phyloP scores from a whole-genome alignment of 1,284 basidiomycete genomes.

The Ustilago bromivora region DNA sequence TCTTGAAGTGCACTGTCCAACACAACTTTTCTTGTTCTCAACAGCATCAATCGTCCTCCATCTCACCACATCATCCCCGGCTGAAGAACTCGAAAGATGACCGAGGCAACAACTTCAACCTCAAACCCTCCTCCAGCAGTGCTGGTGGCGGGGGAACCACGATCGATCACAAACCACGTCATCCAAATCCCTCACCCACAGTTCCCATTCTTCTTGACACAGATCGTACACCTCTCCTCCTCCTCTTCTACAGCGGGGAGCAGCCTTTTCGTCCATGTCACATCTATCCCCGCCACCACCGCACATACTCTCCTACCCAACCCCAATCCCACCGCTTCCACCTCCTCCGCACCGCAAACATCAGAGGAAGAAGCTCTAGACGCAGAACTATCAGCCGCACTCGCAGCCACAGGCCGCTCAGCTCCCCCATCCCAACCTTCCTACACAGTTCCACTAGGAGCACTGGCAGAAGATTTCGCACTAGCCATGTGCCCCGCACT shows the following conservation, averaged over 20 bases:
- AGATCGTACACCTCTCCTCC: constrained; percentile 23
- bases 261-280: constrained; percentile 36
- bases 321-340: not conserved
- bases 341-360: not conserved
- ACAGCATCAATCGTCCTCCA: not conserved
- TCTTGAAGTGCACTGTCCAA: constrained; percentile 15
- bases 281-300: constrained; percentile 12
- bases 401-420: constrained; percentile 17
- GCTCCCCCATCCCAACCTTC: not conserved
- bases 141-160: not conserved
- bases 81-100: not conserved
- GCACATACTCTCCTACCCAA: constrained; percentile 12
- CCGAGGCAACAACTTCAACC: not conserved
- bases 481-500: constrained; percentile 36
- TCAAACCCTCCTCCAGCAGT: not conserved
- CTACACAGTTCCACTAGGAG: not conserved
- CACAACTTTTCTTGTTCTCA: not conserved
- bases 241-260: not conserved
- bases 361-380: constrained; percentile 9
- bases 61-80: not conserved
- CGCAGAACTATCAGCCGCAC: constrained; percentile 24
- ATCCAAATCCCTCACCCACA: constrained; percentile 26
- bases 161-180: constrained; percentile 35
- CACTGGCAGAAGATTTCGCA: constrained; percentile 38
- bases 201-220: constrained; percentile 26